Base-by-base conservation (phyloP, 108 stramenopile genomes). In the Bacterosira constricta region DNA sequence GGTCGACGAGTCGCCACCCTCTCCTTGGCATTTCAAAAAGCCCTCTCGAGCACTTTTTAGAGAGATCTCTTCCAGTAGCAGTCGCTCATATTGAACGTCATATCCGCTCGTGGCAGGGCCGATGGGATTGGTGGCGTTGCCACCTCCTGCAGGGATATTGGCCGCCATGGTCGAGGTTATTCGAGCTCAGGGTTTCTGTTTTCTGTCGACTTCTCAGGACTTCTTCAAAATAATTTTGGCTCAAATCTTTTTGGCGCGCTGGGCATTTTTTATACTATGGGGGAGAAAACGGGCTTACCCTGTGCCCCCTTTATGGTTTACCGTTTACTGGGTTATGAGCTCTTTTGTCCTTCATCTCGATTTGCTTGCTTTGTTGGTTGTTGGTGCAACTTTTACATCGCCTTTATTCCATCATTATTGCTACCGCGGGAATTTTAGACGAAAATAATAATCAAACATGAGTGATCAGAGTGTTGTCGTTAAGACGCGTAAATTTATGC, bases 401-500 rank as follows among this genome's bases (percentile, higher is more conserved):
- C 17, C 42, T 44, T 44, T 13, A 17, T 44, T 39, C 2, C 42
- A 44, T 44, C 2, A 44, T 17, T 17, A 17, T 44, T 2, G 17
- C 13, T 44, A 1, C 42, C 17, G n/a, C 2, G 13, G 42, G 42
- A 4, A 44, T 2, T 44, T 2, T 44, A 44, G 2, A 1, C 17
- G n/a, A 44, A 44, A 47, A 47, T 49, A 20, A 49, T 47, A 49
- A 21, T 21, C 56, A n/a, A 82, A 23, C 73, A 85, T 85, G 85
- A 66, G 74, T 23, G 85, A 85, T 66, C 59, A 63, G 29, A 90
- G 95, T 68, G 97, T 99, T 73, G 90, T 96, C 55, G 90, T 99
- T 59, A 95, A 98, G 86, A 97, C 97, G 52, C 95, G 97, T 57
- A 99, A 99, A 88, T 98, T 99, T 85, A 96, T 96, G 84, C 81